phyloP scores from a whole-genome alignment of 345 rosid species.

The Leavenworthia alabamica region DNA sequence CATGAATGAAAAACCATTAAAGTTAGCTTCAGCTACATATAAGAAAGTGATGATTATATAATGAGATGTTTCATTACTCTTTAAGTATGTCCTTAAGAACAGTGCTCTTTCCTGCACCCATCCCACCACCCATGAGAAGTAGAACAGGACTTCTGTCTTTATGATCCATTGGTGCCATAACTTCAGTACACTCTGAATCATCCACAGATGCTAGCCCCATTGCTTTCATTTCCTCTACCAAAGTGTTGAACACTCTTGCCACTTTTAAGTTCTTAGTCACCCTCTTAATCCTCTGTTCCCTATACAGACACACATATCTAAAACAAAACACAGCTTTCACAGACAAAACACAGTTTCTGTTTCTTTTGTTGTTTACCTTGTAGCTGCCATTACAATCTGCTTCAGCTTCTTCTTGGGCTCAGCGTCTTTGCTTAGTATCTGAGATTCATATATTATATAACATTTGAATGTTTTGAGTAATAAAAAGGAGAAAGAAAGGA shows the following conservation, averaged over 20 bases:
- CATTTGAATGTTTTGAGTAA: not conserved
- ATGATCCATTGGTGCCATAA: constrained; percentile 86
- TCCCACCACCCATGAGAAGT: constrained; percentile 95
- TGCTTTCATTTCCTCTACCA: constrained; percentile 89
- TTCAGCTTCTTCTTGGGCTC: constrained; percentile 71
- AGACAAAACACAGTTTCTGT: constrained; percentile 5
- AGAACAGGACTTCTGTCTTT: constrained; percentile 82
- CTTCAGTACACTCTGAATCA: constrained; percentile 61
- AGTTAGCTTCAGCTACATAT: constrained; percentile 12
- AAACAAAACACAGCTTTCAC: not conserved
- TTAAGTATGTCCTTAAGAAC: constrained; percentile 84
- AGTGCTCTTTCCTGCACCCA: constrained; percentile 99
- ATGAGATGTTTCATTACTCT: constrained; percentile 45
- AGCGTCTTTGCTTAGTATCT: constrained; percentile 59
- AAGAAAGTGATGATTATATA: not conserved
- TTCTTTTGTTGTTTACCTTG: constrained; percentile 41
- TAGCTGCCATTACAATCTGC: constrained; percentile 78
- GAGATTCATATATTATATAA: not conserved
- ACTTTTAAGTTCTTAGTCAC: constrained; percentile 72
- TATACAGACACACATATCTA: constrained; percentile 7
- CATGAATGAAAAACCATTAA: not conserved
- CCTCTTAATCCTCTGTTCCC: constrained; percentile 83
- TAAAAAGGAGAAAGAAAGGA: not conserved
- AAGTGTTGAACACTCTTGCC: constrained; percentile 64
- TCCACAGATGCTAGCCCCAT: constrained; percentile 52